Evolutionary conservation across 352 stramenopile species (phyloP).

Genomic region (Blastocystis sp.): DNA sequence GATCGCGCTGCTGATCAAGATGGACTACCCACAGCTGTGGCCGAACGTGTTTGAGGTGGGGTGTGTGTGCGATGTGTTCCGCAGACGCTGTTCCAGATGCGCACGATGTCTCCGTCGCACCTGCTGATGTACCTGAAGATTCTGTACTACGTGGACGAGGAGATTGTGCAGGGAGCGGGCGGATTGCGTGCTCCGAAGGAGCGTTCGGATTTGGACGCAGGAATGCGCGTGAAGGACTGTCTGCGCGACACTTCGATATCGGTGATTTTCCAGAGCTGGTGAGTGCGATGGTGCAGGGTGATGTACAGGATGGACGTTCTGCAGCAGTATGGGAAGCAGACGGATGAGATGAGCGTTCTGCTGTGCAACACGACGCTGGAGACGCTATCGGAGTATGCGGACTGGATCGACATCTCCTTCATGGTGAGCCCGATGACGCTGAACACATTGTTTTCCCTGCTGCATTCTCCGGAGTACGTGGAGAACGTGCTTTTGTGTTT

Average conservation of each 20-base stretch:
- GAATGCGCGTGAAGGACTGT: slow-evolving; percentile 42
- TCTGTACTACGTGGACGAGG: slow-evolving; percentile 42
- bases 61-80: not conserved
- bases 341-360: not conserved
- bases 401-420: slow-evolving; percentile 51
- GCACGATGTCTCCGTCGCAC: slow-evolving; percentile 10
- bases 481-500: slow-evolving; percentile 43
- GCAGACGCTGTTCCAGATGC: slow-evolving; percentile 3
- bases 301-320: slow-evolving; percentile 37
- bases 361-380: slow-evolving; percentile 38
- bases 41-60: slow-evolving; percentile 42
- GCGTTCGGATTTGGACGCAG: not conserved
- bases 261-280: slow-evolving; percentile 40
- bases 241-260: slow-evolving; percentile 39
- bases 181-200: slow-evolving; percentile 16
- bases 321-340: slow-evolving; percentile 22
- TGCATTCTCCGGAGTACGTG: not conserved
- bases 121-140: slow-evolving; percentile 39
- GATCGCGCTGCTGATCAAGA: slow-evolving; percentile 29
- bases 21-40: slow-evolving; percentile 36
- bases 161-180: slow-evolving; percentile 33
- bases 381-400: slow-evolving; percentile 30
- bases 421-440: slow-evolving; percentile 30
- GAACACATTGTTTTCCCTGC: not conserved
- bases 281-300: not conserved